Conservation (phyloP, 805 yeast genomes). For the Cyberlindnera japonica region DNA sequence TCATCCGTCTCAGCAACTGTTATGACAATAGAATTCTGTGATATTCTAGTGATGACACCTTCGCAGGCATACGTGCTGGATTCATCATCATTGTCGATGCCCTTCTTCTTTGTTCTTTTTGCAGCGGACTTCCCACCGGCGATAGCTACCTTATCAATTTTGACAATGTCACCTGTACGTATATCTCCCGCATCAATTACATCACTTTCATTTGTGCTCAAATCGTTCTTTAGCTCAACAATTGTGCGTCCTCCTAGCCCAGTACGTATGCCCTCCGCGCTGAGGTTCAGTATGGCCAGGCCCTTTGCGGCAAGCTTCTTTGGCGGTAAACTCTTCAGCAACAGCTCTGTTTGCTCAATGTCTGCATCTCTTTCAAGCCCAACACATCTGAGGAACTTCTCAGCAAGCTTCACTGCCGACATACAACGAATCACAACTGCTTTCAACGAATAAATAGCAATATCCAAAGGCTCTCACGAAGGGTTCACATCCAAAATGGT, state of each 20-base stretch:
- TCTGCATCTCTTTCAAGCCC: slow-evolving; percentile 23
- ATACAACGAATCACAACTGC: too few species aligned
- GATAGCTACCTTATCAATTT: slow-evolving; percentile 41
- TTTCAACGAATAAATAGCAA: too few species aligned
- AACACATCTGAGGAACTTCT: slow-evolving; percentile 19
- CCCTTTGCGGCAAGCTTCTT: slow-evolving; percentile 69
- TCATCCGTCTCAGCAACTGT: slow-evolving; percentile 57
- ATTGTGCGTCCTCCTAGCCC: slow-evolving; percentile 77
- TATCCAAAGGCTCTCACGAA: too few species aligned
- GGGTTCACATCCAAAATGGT: too few species aligned
- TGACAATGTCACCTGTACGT: slow-evolving; percentile 75
- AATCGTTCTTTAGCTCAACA: slow-evolving; percentile 59
- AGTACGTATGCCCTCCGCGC: slow-evolving; percentile 57
- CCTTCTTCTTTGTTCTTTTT: slow-evolving; percentile 17
- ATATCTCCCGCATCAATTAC: slow-evolving; percentile 47
- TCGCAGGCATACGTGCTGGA: slow-evolving; percentile 35
- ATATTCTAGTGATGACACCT: slow-evolving; percentile 63
- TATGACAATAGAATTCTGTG: slow-evolving; percentile 45
- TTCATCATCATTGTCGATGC: slow-evolving; percentile 18
- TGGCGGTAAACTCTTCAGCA: slow-evolving; percentile 50
- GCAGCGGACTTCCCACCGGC: slow-evolving; percentile 1
- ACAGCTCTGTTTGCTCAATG: slow-evolving; percentile 26
- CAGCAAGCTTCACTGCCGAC: slow-evolving; percentile 10
- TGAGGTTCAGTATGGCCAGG: slow-evolving; percentile 67
- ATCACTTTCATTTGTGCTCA: slow-evolving; percentile 36